These are phyloP conservation scores for Conoideocrella luteorostrata DNA, from an alignment of 2,329 filamentous ascomycete genomes.

Conservation along the genomic window DNA sequence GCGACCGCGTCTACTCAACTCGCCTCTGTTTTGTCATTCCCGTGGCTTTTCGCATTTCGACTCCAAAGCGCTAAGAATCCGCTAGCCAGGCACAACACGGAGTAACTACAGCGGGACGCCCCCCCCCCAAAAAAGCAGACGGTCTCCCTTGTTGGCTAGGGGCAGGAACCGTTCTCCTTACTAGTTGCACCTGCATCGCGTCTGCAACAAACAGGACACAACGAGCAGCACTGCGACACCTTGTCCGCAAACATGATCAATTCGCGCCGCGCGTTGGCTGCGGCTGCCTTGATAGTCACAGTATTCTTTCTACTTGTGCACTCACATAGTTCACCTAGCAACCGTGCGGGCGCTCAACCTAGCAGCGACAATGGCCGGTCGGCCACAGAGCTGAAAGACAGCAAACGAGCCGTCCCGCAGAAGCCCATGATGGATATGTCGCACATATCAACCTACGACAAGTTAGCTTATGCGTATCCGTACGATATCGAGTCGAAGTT, in stretches of 20 bases:
- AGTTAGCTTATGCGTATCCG: constrained; percentile 87
- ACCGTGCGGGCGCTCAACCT: constrained; percentile 8
- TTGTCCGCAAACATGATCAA: constrained; percentile 58
- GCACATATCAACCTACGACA: constrained; percentile 66
- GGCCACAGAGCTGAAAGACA: constrained; percentile 14
- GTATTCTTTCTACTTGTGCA: constrained; percentile 63
- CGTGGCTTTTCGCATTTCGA: too few species aligned
- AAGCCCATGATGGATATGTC: constrained; percentile 64
- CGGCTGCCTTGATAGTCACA: constrained; percentile 61
- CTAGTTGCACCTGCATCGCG: not conserved
- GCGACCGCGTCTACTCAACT: too few species aligned
- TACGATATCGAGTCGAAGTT: constrained; percentile 87
- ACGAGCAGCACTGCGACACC: constrained; percentile 1
- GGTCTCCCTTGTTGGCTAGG: not conserved
- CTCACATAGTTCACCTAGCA: constrained; percentile 35
- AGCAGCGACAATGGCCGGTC: constrained; percentile 14
- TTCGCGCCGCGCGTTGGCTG: constrained; percentile 67
- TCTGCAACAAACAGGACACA: not conserved
- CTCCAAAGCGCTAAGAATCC: too few species aligned
- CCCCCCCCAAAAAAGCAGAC: not conserved
- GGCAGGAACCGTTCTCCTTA: not conserved
- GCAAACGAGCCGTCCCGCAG: constrained; percentile 4
- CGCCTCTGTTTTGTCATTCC: too few species aligned
- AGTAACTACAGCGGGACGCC: too few species aligned
- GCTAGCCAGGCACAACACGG: too few species aligned